These are phyloP conservation scores for Chytridium lagenaria DNA, from an alignment of 371 early-diverging fungal genomes.

Conservation along the genomic window DNA sequence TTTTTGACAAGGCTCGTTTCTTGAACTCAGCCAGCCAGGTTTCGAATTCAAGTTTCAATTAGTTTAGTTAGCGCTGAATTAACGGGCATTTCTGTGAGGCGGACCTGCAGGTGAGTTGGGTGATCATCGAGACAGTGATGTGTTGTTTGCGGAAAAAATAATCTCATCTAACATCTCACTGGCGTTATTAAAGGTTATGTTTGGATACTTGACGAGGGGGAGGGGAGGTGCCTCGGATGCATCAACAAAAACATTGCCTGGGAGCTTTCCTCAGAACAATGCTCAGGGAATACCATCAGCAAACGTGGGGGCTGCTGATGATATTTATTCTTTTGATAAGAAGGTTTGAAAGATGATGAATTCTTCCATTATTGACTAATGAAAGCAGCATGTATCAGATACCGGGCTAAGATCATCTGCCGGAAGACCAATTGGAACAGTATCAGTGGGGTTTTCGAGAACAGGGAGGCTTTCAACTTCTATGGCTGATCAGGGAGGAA, in stretches of 20 bases:
- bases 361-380: background rate
- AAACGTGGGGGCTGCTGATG: slow-evolving; percentile 30
- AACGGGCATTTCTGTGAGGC: too few relatives aligned
- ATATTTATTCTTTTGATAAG: slow-evolving; percentile 57
- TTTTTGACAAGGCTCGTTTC: too few relatives aligned
- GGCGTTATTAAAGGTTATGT: background rate
- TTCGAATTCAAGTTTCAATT: too few relatives aligned
- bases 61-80: too few relatives aligned
- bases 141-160: too few relatives aligned
- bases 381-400: slow-evolving; percentile 20
- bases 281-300: background rate
- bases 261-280: too few relatives aligned
- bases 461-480: slow-evolving; percentile 36
- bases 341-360: slow-evolving; percentile 33
- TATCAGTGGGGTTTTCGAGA: slow-evolving; percentile 24
- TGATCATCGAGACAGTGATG: too few relatives aligned
- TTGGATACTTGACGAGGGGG: background rate
- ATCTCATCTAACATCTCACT: too few relatives aligned
- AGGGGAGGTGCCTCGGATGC: background rate
- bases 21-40: too few relatives aligned
- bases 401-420: slow-evolving; percentile 30
- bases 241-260: background rate
- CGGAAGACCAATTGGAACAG: slow-evolving; percentile 31
- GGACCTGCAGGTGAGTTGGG: too few relatives aligned
- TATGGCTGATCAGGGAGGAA: slow-evolving; percentile 20